Evolutionary conservation across 441 rosid genomes (phyloP).

Genomic region (Syzygium malaccense): DNA sequence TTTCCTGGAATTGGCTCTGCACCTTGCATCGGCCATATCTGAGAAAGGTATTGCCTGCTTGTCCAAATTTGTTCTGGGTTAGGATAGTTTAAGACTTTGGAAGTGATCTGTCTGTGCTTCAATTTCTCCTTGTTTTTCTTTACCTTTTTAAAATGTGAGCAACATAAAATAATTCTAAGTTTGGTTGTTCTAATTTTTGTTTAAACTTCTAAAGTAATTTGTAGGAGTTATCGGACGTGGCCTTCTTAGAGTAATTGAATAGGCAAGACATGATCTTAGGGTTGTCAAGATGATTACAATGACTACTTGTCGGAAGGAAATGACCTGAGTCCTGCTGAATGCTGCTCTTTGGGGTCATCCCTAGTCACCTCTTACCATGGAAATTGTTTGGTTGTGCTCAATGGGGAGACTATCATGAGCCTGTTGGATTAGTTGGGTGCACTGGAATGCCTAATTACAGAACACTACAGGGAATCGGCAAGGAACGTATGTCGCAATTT

Average conservation of each 20-base stretch:
- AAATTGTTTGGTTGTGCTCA: not conserved
- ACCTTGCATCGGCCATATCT: not conserved
- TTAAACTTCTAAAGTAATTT: conserved; percentile 9
- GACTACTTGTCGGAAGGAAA: not conserved
- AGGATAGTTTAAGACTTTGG: not conserved
- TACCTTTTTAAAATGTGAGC: not conserved
- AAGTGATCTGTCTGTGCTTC: not conserved
- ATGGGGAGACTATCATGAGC: not conserved
- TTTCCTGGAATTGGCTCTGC: not conserved
- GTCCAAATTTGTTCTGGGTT: not conserved
- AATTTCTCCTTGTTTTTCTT: not conserved
- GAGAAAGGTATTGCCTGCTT: not conserved
- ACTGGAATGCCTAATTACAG: not conserved
- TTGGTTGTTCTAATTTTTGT: not conserved
- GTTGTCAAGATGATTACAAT: not conserved
- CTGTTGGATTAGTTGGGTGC: not conserved
- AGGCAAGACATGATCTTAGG: not conserved
- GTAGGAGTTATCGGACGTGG: not conserved
- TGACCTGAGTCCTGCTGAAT: not conserved
- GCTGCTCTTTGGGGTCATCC: not conserved
- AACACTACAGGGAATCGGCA: not conserved
- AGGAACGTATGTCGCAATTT: not conserved
- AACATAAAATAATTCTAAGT: not conserved
- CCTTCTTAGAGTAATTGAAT: not conserved
- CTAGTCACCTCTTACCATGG: not conserved